These are phyloP conservation scores for Candida lessepsii DNA, from an alignment of 805 yeast genomes.

Conservation along the genomic window DNA sequence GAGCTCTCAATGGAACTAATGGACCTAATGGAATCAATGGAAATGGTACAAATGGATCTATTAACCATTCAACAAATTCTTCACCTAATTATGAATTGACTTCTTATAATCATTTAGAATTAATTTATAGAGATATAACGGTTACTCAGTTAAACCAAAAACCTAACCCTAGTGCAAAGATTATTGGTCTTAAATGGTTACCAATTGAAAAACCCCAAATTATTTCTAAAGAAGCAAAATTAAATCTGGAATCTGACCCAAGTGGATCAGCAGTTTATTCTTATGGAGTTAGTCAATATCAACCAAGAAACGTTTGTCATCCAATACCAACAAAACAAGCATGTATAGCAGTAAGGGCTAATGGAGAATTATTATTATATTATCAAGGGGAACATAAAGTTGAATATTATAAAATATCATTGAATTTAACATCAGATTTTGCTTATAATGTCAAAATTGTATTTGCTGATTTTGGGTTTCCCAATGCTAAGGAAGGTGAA, in stretches of 20 bases:
- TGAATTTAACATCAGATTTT: conserved; percentile 26
- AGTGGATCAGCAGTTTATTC: conserved; percentile 28
- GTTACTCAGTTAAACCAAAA: conserved; percentile 12
- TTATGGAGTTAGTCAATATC: conserved; percentile 60
- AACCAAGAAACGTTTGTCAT: conserved; percentile 62
- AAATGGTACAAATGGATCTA: too few relatives aligned
- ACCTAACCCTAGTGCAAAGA: conserved; percentile 17
- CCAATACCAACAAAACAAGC: conserved; percentile 71
- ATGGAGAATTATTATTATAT: conserved; percentile 59
- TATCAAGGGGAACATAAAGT: conserved; percentile 64
- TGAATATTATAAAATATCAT: conserved; percentile 47
- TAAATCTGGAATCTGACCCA: conserved; percentile 15
- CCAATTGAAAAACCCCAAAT: conserved; percentile 67
- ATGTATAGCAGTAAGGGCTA: conserved; percentile 60
- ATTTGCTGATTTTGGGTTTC: conserved; percentile 52
- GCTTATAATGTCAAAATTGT: conserved; percentile 13
- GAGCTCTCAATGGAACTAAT: too few relatives aligned
- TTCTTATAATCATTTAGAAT: conserved; percentile 45
- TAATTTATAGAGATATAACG: conserved; percentile 45
- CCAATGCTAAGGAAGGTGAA: conserved; percentile 18
- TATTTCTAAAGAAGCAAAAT: conserved; percentile 56
- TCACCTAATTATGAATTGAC: conserved; percentile 42
- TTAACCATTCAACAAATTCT: background rate
- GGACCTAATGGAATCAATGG: too few relatives aligned
- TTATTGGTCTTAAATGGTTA: conserved; percentile 67